A percentile compares a stretch with the other conserved stretches of the same genome.
phyloP scores from a whole-genome alignment of 139 green algal species.

The Chlorella sp. region DNA sequence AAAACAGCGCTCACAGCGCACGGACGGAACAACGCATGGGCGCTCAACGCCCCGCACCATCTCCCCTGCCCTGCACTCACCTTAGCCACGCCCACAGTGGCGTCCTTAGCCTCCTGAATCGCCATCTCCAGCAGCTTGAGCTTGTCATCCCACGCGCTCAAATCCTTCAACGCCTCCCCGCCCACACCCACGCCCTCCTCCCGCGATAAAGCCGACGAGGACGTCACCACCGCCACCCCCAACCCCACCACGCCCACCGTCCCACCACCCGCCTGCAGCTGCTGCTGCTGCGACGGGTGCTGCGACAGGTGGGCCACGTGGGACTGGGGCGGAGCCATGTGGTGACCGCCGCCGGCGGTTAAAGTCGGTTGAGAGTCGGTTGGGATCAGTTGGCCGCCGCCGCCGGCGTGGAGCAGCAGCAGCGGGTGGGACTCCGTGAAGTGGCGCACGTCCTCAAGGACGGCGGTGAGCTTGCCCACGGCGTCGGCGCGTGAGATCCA shows the following conservation, averaged over 20 bases:
- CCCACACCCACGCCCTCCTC: not conserved
- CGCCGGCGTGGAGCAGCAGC: not conserved
- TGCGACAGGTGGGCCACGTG: not conserved
- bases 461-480: slow-evolving; percentile 42
- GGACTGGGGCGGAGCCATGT: not conserved
- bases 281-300: not conserved
- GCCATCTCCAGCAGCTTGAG: slow-evolving; percentile 49
- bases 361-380: not conserved
- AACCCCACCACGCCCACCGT: too few relatives aligned
- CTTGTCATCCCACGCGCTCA: slow-evolving; percentile 19
- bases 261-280: not conserved
- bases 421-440: slow-evolving; percentile 11
- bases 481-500: slow-evolving; percentile 42
- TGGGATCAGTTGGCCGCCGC: too few relatives aligned
- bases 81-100: slow-evolving; percentile 55
- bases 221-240: too few relatives aligned
- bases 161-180: slow-evolving; percentile 8
- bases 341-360: not conserved
- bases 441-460: slow-evolving; percentile 38
- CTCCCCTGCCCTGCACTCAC: too few relatives aligned
- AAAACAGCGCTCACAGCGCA: too few relatives aligned
- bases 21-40: too few relatives aligned
- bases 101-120: slow-evolving; percentile 52
- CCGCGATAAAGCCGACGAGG: too few relatives aligned
- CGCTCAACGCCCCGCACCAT: too few relatives aligned